Base-by-base conservation (phyloP, 192 early-diverging fungal species). In the Coemansia sp. region DNA sequence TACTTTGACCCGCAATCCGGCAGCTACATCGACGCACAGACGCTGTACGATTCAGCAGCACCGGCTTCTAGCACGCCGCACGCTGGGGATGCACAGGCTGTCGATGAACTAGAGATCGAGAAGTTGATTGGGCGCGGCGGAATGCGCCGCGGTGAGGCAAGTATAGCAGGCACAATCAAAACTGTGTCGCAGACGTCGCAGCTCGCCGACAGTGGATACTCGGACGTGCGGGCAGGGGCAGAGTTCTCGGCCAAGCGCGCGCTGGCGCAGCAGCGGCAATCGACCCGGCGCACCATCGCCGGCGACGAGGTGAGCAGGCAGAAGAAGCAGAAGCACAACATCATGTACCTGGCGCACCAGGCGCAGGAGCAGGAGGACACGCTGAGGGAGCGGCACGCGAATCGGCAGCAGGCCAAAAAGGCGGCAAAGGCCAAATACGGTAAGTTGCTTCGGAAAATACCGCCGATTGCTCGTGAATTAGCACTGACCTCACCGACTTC, bases 301-400 rank as follows among this genome's bases (percentile, higher is more conserved):
- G 12, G 54, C 27, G 45, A 56, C n/a, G n/a, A n/a, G n/a, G 59
- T 68, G 2, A 78, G 73, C 47, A 70, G 72, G 32, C 63, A 65
- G 56, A 87, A 90, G 62, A 89, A 87, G 59, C 83, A 83, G 33
- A 89, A 86, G 56, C 84, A 91, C 73, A 92, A 92, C 56, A 83
- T 91, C 56, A 86, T 91, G 85, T 88, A 85, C 24, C 62, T 92
- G 31, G 91, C 89, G 9, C 80, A 83, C 45, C 85, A 90, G 62
- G 86, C 91, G n/a, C 81, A 85, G 49, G 84, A 82, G 21, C 87
- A 84, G 53, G 84, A 86, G 51, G 66, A 69, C 28, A 80, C 82
- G 42, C 45, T 92, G 28, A 81, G 81, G 22, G 88, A 89, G 53
- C 65, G 73, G 8, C 83, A 83, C 71, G 87, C 88, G 25, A 73